These are phyloP conservation scores for Amylocystis lapponica DNA, from an alignment of 768 basidiomycete genomes.

Conservation along the genomic window DNA sequence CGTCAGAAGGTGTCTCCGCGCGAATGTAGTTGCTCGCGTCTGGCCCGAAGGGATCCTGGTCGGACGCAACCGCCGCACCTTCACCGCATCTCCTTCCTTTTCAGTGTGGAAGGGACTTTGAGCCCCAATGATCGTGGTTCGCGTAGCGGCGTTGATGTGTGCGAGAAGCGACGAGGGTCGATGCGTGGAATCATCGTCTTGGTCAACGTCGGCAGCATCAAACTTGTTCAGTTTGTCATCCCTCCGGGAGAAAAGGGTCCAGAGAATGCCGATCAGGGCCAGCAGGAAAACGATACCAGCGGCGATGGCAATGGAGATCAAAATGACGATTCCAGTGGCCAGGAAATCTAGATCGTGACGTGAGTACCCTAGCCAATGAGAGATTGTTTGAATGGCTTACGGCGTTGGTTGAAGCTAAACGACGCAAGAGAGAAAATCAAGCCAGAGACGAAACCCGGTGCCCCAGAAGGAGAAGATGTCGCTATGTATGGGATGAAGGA, in stretches of 20 bases:
- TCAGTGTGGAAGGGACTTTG: slow-evolving; percentile 39
- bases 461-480: slow-evolving; percentile 58
- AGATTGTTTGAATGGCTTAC: slow-evolving; percentile 53
- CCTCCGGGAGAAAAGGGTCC: slow-evolving; percentile 80
- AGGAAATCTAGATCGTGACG: slow-evolving; percentile 58
- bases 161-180: slow-evolving; percentile 84
- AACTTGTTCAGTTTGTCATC: slow-evolving; percentile 67
- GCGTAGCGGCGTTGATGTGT: slow-evolving; percentile 87
- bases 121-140: slow-evolving; percentile 71
- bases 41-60: slow-evolving; percentile 55
- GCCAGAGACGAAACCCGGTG: slow-evolving; percentile 63
- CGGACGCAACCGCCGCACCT: slow-evolving; percentile 21
- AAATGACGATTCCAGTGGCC: slow-evolving; percentile 87
- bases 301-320: slow-evolving; percentile 95
- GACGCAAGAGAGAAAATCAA: slow-evolving; percentile 78
- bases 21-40: slow-evolving; percentile 76
- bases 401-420: slow-evolving; percentile 67
- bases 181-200: slow-evolving; percentile 67
- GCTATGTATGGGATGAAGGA: slow-evolving; percentile 78
- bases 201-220: slow-evolving; percentile 60
- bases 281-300: slow-evolving; percentile 90
- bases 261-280: slow-evolving; percentile 78
- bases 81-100: slow-evolving; percentile 48
- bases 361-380: not conserved
- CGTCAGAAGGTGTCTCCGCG: slow-evolving; percentile 78